These are phyloP conservation scores for Boletus mariae DNA, from an alignment of 1,284 basidiomycete genomes.

Conservation along the genomic window DNA sequence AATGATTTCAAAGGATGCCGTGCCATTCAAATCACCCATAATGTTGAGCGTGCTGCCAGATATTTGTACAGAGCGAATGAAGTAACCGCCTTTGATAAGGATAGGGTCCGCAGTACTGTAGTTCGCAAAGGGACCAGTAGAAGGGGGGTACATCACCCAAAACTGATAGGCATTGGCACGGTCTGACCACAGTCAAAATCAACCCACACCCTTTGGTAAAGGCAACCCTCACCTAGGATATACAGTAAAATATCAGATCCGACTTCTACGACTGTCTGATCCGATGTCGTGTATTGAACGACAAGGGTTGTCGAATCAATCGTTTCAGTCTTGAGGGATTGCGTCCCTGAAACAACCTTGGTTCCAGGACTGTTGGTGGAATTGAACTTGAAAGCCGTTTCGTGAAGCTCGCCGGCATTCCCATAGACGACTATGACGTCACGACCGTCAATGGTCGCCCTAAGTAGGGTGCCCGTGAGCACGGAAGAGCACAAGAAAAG, in stretches of 20 bases:
- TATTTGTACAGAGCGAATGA: constrained; percentile 40
- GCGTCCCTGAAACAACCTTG: constrained; percentile 39
- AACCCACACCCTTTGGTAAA: background rate
- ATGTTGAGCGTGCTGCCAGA: constrained; percentile 37
- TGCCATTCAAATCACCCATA: constrained; percentile 41
- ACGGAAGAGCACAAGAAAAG: background rate
- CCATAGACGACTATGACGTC: constrained; percentile 50
- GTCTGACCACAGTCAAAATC: constrained; percentile 32
- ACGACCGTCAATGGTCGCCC: constrained; percentile 45
- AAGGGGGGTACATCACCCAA: constrained; percentile 46
- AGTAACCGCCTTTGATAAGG: constrained; percentile 47
- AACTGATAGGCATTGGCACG: constrained; percentile 47
- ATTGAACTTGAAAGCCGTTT: constrained; percentile 43
- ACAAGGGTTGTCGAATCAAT: constrained; percentile 35
- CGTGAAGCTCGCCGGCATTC: constrained; percentile 44
- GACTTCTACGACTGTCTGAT: constrained; percentile 44
- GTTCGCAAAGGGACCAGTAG: constrained; percentile 35
- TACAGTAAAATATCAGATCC: constrained; percentile 40
- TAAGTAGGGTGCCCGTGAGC: constrained; percentile 18
- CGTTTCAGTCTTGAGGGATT: constrained; percentile 34
- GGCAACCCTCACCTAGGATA: constrained; percentile 37
- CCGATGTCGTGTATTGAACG: constrained; percentile 43
- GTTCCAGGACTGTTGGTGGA: constrained; percentile 25
- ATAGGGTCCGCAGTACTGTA: constrained; percentile 41
- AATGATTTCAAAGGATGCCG: constrained; percentile 43